Percentiles rank a stretch among this genome's conserved stretches.
phyloP scores from a whole-genome alignment of 306 rosid species.

The Spatholobus suberectus region DNA sequence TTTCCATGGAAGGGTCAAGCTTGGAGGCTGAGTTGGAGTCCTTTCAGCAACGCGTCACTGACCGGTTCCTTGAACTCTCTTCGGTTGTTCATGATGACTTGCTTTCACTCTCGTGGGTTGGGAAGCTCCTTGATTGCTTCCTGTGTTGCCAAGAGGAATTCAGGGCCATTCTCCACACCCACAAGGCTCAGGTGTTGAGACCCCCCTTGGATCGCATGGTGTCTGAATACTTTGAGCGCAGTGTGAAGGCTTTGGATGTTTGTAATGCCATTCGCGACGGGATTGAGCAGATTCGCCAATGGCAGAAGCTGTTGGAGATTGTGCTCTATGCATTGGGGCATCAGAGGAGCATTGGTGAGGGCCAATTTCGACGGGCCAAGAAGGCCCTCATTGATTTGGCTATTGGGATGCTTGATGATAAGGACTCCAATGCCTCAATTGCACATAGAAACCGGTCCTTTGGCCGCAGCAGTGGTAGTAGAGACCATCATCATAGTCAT shows the following conservation, averaged over 20 bases:
- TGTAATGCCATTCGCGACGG: slow-evolving; percentile 93
- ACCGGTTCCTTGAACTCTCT: slow-evolving; percentile 53
- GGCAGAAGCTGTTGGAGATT: slow-evolving; percentile 85
- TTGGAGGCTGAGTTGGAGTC: slow-evolving; percentile 62
- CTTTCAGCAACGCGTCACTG: slow-evolving; percentile 71
- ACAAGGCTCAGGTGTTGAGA: slow-evolving; percentile 39
- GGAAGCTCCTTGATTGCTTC: slow-evolving; percentile 72
- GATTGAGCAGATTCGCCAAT: slow-evolving; percentile 81
- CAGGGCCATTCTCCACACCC: slow-evolving; percentile 54
- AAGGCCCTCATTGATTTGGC: slow-evolving; percentile 83
- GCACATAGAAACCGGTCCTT: slow-evolving; percentile 85
- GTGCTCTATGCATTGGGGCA: slow-evolving; percentile 69
- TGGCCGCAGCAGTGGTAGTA: slow-evolving; percentile 55
- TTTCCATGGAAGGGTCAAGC: slow-evolving; percentile 59
- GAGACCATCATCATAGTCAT: slow-evolving; percentile 41
- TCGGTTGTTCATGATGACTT: slow-evolving; percentile 49
- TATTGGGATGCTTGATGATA: slow-evolving; percentile 84
- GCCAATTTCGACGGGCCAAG: slow-evolving; percentile 91
- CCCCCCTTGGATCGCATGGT: slow-evolving; percentile 73
- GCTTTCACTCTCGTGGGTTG: slow-evolving; percentile 71
- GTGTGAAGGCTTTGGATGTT: slow-evolving; percentile 90
- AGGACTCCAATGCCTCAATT: slow-evolving; percentile 56
- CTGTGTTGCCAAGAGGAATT: slow-evolving; percentile 74
- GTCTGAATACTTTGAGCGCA: slow-evolving; percentile 75
- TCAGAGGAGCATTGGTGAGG: slow-evolving; percentile 74